Evolutionary conservation across 768 basidiomycete genomes (phyloP).

Genomic region (Mycena leptocephala): DNA sequence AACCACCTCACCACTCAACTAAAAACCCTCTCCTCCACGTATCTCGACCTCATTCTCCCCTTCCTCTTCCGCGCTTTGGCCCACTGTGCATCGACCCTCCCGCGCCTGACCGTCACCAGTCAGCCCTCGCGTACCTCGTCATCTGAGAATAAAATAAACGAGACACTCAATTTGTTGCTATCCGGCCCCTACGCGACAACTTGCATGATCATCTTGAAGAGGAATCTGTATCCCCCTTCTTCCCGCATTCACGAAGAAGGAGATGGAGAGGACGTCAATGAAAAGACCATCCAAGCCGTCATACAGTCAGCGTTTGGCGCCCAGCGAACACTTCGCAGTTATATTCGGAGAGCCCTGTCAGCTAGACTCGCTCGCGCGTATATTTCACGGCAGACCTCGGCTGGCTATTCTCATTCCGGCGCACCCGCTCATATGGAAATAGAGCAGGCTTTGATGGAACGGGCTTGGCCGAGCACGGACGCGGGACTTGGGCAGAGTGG

Average conservation of each 20-base stretch:
- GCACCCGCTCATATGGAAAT: constrained; percentile 73
- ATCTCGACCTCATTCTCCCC: constrained; percentile 74
- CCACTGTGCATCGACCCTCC: constrained; percentile 77
- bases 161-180: constrained; percentile 70
- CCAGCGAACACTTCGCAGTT: constrained; percentile 73
- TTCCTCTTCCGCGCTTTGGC: constrained; percentile 82
- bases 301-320: constrained; percentile 71
- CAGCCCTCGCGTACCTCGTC: constrained; percentile 53
- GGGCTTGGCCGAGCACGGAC: constrained; percentile 83
- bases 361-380: constrained; percentile 79
- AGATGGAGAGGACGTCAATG: constrained; percentile 29
- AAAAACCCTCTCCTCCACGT: constrained; percentile 70
- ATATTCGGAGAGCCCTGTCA: constrained; percentile 74
- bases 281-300: constrained; percentile 45
- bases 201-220: constrained; percentile 76
- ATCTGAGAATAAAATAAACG: constrained; percentile 72
- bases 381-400: constrained; percentile 68
- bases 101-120: constrained; percentile 72
- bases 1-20: constrained; percentile 74
- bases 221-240: constrained; percentile 67
- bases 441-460: constrained; percentile 77
- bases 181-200: constrained; percentile 77
- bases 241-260: constrained; percentile 20
- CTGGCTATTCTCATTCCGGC: constrained; percentile 73
- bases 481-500: constrained; percentile 54